These are phyloP conservation scores for Phoma sp. DNA, from an alignment of 2,329 filamentous ascomycete genomes.

Conservation along the genomic window DNA sequence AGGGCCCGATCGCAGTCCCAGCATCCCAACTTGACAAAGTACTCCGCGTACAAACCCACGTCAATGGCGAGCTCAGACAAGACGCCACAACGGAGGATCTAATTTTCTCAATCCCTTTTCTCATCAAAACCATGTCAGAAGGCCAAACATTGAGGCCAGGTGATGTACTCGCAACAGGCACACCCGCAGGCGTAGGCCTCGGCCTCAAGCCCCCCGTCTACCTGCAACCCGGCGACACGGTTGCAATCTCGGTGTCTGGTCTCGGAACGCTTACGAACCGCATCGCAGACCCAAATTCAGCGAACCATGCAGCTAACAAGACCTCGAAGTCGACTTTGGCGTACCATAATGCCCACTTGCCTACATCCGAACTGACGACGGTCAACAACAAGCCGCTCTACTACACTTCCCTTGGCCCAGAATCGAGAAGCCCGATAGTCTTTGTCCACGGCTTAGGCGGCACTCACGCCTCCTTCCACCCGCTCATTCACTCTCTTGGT, in stretches of 20 bases:
- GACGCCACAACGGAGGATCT: conserved; percentile 55
- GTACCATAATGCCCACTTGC: conserved; percentile 32
- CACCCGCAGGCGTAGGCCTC: conserved; percentile 52
- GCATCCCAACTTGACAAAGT: conserved; percentile 52
- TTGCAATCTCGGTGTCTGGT: conserved; percentile 33
- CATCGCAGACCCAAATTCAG: conserved; percentile 52
- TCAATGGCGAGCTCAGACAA: conserved; percentile 58
- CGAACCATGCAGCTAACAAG: conserved; percentile 30
- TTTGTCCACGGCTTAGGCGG: conserved; percentile 65
- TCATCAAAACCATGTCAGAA: conserved; percentile 56
- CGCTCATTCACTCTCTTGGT: conserved; percentile 50
- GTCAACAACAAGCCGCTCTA: conserved; percentile 53
- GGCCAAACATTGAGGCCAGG: conserved; percentile 54
- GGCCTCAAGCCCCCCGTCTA: conserved; percentile 48
- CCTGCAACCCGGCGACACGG: conserved; percentile 33
- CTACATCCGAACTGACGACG: conserved; percentile 41
- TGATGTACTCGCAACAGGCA: conserved; percentile 58
- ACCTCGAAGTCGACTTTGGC: not conserved
- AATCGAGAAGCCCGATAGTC: conserved; percentile 46
- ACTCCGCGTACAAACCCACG: conserved; percentile 53
- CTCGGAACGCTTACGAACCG: conserved; percentile 37
- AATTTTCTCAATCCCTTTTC: conserved; percentile 54
- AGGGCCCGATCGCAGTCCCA: conserved; percentile 61
- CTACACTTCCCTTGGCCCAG: conserved; percentile 42
- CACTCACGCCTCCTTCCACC: conserved; percentile 53